Conservation (phyloP, 768 basidiomycete genomes). For the Boletus fagicola region DNA sequence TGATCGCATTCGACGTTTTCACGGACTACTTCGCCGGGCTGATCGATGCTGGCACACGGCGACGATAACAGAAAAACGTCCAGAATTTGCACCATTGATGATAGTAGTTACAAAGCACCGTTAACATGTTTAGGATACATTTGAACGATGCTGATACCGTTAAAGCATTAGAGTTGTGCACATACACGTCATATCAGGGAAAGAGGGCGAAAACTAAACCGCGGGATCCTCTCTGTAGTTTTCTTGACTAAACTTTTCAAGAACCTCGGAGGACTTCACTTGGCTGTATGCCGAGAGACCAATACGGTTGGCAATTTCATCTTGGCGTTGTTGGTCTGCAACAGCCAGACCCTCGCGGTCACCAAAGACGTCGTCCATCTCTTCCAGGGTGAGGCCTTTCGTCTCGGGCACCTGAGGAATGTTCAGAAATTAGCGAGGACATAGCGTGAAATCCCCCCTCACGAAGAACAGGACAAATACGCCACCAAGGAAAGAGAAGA, state of each 20-base stretch:
- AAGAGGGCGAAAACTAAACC: not conserved
- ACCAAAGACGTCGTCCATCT: conserved; percentile 79
- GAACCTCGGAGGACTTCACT: conserved; percentile 13
- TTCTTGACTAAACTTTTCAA: conserved; percentile 19
- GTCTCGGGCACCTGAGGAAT: conserved; percentile 60
- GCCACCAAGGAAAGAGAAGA: conserved; percentile 66
- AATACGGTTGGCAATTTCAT: conserved; percentile 57
- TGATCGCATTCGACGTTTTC: not conserved
- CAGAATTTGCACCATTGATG: not conserved
- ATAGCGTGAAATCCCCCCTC: conserved; percentile 21
- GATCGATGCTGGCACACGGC: too few relatives aligned
- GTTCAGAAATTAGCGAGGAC: not conserved
- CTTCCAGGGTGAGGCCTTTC: conserved; percentile 69
- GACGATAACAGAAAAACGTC: too few relatives aligned
- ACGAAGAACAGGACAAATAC: conserved; percentile 66
- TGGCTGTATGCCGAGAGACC: conserved; percentile 46
- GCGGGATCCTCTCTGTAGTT: not conserved
- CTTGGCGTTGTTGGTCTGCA: conserved; percentile 51
- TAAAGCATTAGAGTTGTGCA: not conserved
- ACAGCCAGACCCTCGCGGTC: conserved; percentile 50
- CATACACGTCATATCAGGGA: not conserved
- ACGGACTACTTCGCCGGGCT: not conserved
- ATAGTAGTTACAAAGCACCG: not conserved
- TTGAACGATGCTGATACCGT: not conserved
- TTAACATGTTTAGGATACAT: not conserved